phyloP scores from a whole-genome alignment of 2,329 filamentous ascomycete species.

The Fusarium sp. region DNA sequence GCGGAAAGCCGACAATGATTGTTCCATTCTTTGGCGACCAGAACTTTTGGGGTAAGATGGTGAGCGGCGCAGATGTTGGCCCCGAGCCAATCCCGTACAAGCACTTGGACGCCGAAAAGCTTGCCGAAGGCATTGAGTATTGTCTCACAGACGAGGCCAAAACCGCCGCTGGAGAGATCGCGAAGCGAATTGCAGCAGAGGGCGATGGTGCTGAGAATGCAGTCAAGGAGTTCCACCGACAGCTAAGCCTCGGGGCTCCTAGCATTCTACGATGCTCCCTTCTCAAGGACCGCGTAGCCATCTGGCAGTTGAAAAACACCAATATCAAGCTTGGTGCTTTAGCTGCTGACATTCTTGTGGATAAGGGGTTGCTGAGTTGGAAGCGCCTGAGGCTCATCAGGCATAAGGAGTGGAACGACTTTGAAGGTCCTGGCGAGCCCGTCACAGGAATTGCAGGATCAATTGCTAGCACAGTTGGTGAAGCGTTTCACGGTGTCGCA shows the following conservation, averaged over 20 bases:
- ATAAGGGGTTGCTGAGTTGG: slow-evolving; percentile 72
- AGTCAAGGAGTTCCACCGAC: slow-evolving; percentile 74
- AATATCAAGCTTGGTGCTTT: slow-evolving; percentile 71
- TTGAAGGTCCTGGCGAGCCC: slow-evolving; percentile 80
- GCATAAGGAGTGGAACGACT: slow-evolving; percentile 82
- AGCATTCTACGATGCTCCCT: slow-evolving; percentile 75
- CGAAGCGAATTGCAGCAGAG: slow-evolving; percentile 70
- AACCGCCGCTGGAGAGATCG: slow-evolving; percentile 69
- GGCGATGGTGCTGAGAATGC: slow-evolving; percentile 79
- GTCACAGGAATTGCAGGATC: slow-evolving; percentile 75
- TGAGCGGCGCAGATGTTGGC: slow-evolving; percentile 73
- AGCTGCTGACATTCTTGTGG: slow-evolving; percentile 74
- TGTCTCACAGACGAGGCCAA: slow-evolving; percentile 73
- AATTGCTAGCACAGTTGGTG: slow-evolving; percentile 68
- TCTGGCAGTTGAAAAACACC: slow-evolving; percentile 74
- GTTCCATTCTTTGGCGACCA: slow-evolving; percentile 87
- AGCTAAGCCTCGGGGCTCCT: slow-evolving; percentile 66
- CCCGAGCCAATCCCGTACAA: slow-evolving; percentile 78
- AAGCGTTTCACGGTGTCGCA: slow-evolving; percentile 73
- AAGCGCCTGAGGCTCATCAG: slow-evolving; percentile 73
- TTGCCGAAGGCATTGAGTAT: slow-evolving; percentile 78
- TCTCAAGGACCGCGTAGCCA: slow-evolving; percentile 71
- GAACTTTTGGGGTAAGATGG: slow-evolving; percentile 81
- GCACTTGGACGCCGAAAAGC: slow-evolving; percentile 70
- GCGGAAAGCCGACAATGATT: slow-evolving; percentile 78